Evolutionary conservation across 768 basidiomycete species (phyloP).

Genomic region (Chalciporus sphaerocephalus): DNA sequence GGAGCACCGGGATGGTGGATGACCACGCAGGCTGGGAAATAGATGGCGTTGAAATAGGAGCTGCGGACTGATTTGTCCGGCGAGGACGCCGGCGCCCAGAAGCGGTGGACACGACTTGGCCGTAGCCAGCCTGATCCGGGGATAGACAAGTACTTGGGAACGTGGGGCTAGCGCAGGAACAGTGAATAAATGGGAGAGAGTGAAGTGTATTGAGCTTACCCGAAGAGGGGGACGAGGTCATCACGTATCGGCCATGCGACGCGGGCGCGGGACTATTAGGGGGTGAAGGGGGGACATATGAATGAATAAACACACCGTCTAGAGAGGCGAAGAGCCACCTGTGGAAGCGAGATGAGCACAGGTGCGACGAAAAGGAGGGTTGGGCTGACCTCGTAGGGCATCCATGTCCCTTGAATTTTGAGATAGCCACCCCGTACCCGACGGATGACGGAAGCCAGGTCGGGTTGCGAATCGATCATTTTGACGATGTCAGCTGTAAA

Average conservation of each 20-base stretch:
- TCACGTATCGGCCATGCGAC: constrained; percentile 88
- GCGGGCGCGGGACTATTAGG: constrained; percentile 36
- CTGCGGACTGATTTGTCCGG: constrained; percentile 43
- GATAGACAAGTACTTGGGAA: constrained; percentile 81
- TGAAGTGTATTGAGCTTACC: constrained; percentile 42
- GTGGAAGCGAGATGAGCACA: constrained; percentile 22
- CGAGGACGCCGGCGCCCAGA: constrained; percentile 59
- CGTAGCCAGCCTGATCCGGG: constrained; percentile 83
- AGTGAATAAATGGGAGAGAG: constrained; percentile 12
- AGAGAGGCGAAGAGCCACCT: constrained; percentile 77
- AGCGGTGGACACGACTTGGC: constrained; percentile 67
- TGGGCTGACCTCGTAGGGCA: constrained; percentile 75
- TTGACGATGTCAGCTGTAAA: constrained; percentile 81
- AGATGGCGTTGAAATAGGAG: constrained; percentile 29
- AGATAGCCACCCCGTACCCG: constrained; percentile 84
- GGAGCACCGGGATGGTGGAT: constrained; percentile 38
- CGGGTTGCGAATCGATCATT: constrained; percentile 89
- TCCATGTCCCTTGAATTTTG: constrained; percentile 93
- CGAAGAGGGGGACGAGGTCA: constrained; percentile 83
- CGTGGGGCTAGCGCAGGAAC: constrained; percentile 52
- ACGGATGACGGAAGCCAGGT: constrained; percentile 75
- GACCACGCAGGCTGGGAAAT: constrained; percentile 44
- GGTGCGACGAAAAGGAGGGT: constrained; percentile 8
- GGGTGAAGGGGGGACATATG: constrained; percentile 7
- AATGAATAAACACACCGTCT: constrained; percentile 54